Evolutionary conservation across 176 grass and related monocot species (phyloP), one percentile per base, ranked within the genome.

Genomic region (Juncus effusus): DNA sequence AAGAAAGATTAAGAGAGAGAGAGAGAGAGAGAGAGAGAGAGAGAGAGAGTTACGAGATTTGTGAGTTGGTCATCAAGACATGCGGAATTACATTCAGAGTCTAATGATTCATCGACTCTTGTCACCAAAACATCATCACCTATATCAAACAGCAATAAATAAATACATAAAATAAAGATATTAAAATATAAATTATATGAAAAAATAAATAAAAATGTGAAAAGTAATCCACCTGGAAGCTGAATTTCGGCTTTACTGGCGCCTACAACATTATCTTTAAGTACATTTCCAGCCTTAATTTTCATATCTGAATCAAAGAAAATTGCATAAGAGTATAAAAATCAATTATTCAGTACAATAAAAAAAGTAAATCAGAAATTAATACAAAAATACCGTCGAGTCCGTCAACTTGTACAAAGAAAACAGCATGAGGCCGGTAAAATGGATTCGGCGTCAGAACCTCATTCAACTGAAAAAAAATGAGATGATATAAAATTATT

Each of bases 361-460:
- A 70, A 28, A 28, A 28, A 45, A 38, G 58, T 44, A 47, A 53
- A 54, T 36, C 61, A 40, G 39, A 3, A 7, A 38, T 1, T 6
- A 56, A 40, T 66, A 64, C 0, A 36, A 61, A 71, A 56, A 70
- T 81, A 97, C 94, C 88, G 71, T 84, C 40, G 57, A 82, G 59
- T 72, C 83, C 78, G 60, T 64, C 67, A 6, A 97, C 63, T 89
- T 97, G 82, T 51, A 97, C 58, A 64, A 97, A 59, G 64, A 97
- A 82, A 67, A 92, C 81, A 67, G 88, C 88, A 65, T 62, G 75
- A 0, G 94, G 94, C 40, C 80, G 87, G 60, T 86, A 75, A 66
- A 97, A 97, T 15, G 88, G 94, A 38, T 97, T 89, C 12, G 94
- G 85, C 55, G 65, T 66, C 59, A 97, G 85, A 73, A 93, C 40